Conservation (phyloP, 805 yeast genomes). For the Metschnikowia henanensis region DNA sequence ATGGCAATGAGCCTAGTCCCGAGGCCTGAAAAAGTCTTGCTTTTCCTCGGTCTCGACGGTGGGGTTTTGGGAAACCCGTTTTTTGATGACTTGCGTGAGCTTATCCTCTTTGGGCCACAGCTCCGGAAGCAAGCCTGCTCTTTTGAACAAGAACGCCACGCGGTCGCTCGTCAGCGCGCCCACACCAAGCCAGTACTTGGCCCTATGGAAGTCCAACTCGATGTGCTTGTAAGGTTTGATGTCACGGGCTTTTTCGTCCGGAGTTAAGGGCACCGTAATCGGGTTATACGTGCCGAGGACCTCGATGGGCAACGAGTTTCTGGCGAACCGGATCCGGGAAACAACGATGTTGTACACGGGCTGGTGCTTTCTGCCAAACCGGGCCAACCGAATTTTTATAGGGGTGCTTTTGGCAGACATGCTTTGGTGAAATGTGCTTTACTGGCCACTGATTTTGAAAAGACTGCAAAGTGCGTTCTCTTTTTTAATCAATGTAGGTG, state of each 20-base stretch:
- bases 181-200: constrained; percentile 96
- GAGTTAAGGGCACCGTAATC: constrained; percentile 64
- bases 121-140: constrained; percentile 67
- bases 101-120: constrained; percentile 56
- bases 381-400: constrained; percentile 84
- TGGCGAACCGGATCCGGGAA: constrained; percentile 67
- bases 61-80: constrained; percentile 28
- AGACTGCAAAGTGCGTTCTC: too few species aligned
- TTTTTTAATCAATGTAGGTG: too few species aligned
- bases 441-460: too few species aligned
- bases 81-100: constrained; percentile 28
- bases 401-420: constrained; percentile 29
- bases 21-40: constrained; percentile 32
- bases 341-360: constrained; percentile 95
- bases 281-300: constrained; percentile 95
- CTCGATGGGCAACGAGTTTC: constrained; percentile 88
- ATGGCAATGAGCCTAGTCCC: constrained; percentile 19
- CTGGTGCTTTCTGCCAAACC: constrained; percentile 86
- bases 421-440: not conserved
- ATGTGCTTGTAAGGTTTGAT: constrained; percentile 72
- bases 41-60: constrained; percentile 33
- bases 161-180: constrained; percentile 94
- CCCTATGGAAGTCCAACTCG: constrained; percentile 79
- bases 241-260: constrained; percentile 57
- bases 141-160: constrained; percentile 72